Evolutionary conservation across 495 filamentous ascomycete genomes (phyloP), one percentile per base, ranked within the genome.

Genomic region (Penicillium fimorum): DNA sequence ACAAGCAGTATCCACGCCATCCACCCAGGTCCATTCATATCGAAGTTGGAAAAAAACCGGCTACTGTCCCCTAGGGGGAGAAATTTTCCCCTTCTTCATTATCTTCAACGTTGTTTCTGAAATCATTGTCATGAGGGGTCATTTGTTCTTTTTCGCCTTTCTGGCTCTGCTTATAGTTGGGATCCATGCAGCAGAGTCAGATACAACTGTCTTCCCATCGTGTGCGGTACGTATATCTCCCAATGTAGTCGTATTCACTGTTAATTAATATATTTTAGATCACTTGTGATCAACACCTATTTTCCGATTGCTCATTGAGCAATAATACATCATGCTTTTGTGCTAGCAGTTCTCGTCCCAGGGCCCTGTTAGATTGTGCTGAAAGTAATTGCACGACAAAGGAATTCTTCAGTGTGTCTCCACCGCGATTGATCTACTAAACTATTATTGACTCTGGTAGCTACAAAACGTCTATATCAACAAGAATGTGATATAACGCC

Each of bases 401-500:
- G 51, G 53, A 68, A 12, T 49, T 53, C 9, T 59, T 68, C 30
- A 53, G 65, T 68, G 47, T 13, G 63, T 61, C 43, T 56, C 35
- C 17, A 27, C 25, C 13, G 10, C 38, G 40, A 41, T 10, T 46
- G 29, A 42, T 53, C 45, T 30, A 20, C 49, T 2, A 37, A 6
- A 27, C 10, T 13, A 2, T 22, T 22, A 22, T 47, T 67, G 47
- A 61, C 56, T 11, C 1, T 24, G 15, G 11, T 47, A 68, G 65
- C 56, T 20, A 62, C 67, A 12, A 61, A 58, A 51, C 61, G 55
- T 25, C 17, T 60, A 8, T 59, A 55, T 32, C 53, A 62, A 30
- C 22, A 54, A 40, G 45, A 62, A 60, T 70, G 67, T 40, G 55
- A 60, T 13, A 55, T 68, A 27, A 32, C 58, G 2, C 38, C 49